Evolutionary conservation across 169 alveolate species (phyloP), one percentile per base, ranked within the genome.

Genomic region (Ichthyophthirius multifiliis): DNA sequence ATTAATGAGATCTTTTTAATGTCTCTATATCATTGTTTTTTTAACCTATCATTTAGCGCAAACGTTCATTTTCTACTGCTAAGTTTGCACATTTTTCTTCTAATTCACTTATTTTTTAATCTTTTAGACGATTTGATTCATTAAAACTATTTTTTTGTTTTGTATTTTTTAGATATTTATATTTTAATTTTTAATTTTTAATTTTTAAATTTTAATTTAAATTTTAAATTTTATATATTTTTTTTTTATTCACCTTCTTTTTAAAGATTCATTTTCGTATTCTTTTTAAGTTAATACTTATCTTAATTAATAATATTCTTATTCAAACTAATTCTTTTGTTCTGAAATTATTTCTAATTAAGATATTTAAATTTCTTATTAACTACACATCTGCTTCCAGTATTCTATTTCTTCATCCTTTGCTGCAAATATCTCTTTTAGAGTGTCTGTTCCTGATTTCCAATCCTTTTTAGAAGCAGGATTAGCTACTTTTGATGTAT

Each of bases 401-500:
- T 55, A 55, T 55, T 55, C 71, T 4, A 55, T 55, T 55, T 55
- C 71, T 55, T 55, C 71, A 27, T 55, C 71, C 18, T 55, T 55
- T 3, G 43, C 71, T 55, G 23, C 13, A 39, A 55, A 55, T 13
- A 55, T 55, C 31, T 55, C 71, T 27, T 34, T 39, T 27, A 55
- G 71, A 34, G 23, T 27, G 23, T 55, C 23, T 34, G 71, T 55
- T 27, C 71, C 71, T 27, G 71, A 55, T 18, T 55, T 55, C 71
- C 71, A 55, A 55, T 55, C 71, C 39, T 55, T 55, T 55, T 39
- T 55, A 55, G 71, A 55, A 27, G 23, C 31, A 27, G 71, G 71
- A 7, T 55, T 55, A 39, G 23, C 23, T n/a, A 55, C 71, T 39
- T 55, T 55, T 27, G 23, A 27, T 7, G 71, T 16, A 23, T 55